Conservation (phyloP, 2,329 filamentous ascomycete genomes). For the Thermomyces lanuginosus region DNA sequence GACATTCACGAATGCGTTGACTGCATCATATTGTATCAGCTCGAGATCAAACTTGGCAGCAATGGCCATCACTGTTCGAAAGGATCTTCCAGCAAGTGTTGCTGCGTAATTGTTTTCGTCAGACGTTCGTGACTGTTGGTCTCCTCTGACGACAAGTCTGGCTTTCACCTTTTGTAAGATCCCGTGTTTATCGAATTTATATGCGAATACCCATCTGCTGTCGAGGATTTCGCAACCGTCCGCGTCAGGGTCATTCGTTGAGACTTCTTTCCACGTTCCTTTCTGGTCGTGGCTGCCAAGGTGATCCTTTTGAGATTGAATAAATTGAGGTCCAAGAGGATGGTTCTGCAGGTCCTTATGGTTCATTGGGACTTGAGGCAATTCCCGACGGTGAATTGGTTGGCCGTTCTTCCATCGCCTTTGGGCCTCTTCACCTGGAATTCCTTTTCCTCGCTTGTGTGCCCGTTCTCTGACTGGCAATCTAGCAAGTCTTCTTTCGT, state of each 20-base stretch:
- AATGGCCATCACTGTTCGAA: slow-evolving; percentile 5
- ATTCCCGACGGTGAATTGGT: no score
- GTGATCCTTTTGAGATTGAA: slow-evolving; percentile 1
- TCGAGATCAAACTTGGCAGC: slow-evolving; percentile 7
- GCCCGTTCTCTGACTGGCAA: no score
- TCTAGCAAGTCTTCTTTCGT: no score
- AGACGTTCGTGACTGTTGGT: slow-evolving; percentile 6
- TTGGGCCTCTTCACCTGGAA: no score
- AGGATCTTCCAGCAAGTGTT: slow-evolving; percentile 4
- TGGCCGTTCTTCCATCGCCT: no score
- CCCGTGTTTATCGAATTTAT: slow-evolving; percentile 13
- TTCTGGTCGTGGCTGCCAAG: slow-evolving; percentile 2
- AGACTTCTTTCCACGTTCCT: slow-evolving; percentile 1
- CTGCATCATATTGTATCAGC: slow-evolving; percentile 4
- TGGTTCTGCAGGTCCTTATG: no score
- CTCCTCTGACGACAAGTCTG: slow-evolving; percentile 10
- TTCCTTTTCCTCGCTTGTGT: no score
- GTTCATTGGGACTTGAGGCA: no score
- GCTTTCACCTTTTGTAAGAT: slow-evolving; percentile 10
- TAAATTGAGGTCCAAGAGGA: no score
- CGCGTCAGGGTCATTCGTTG: no score
- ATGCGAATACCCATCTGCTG: slow-evolving; percentile 12
- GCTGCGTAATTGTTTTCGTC: slow-evolving; percentile 6
- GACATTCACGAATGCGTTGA: slow-evolving; percentile 8
- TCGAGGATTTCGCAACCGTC: slow-evolving; percentile 6